phyloP scores from a whole-genome alignment of 2,329 filamentous ascomycete genomes.

The Hymenoscyphus fraxineus region DNA sequence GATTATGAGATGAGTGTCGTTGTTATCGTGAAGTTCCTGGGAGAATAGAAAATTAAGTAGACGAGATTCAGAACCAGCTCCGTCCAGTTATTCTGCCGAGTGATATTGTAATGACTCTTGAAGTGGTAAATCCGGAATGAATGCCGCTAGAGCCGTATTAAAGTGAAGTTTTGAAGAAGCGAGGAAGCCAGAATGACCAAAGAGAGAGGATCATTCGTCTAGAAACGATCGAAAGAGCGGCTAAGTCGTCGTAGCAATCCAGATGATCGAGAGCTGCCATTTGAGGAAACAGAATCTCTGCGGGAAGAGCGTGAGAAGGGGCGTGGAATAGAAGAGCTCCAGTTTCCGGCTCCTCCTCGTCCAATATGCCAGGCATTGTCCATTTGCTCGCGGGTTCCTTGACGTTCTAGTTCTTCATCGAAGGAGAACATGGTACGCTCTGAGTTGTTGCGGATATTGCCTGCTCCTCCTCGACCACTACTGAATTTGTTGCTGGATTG shows the following conservation, averaged over 20 bases:
- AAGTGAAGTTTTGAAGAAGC: background rate
- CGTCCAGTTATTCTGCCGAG: slow-evolving; percentile 6
- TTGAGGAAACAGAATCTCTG: slow-evolving; percentile 28
- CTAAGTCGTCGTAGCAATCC: slow-evolving; percentile 29
- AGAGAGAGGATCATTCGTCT: slow-evolving; percentile 13
- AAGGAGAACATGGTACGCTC: slow-evolving; percentile 34
- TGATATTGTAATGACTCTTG: slow-evolving; percentile 8
- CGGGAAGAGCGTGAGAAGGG: slow-evolving; percentile 16
- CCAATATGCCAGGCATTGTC: slow-evolving; percentile 31
- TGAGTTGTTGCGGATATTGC: slow-evolving; percentile 30
- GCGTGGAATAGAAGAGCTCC: slow-evolving; percentile 5
- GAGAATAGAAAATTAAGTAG: background rate
- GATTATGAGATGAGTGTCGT: slow-evolving; percentile 13
- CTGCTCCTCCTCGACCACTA: slow-evolving; percentile 33
- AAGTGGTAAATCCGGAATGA: slow-evolving; percentile 10
- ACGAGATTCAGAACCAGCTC: slow-evolving; percentile 17
- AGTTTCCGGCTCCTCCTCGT: slow-evolving; percentile 34
- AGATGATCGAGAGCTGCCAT: slow-evolving; percentile 18
- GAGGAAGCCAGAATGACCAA: slow-evolving; percentile 2
- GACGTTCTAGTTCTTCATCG: slow-evolving; percentile 33
- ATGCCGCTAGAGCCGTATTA: slow-evolving; percentile 15
- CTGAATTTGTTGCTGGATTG: slow-evolving; percentile 28
- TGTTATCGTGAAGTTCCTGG: slow-evolving; percentile 4
- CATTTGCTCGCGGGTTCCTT: slow-evolving; percentile 29
- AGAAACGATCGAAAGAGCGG: slow-evolving; percentile 21